These are phyloP conservation scores for Ustilago curta DNA, from an alignment of 1,284 basidiomycete genomes.

Conservation along the genomic window DNA sequence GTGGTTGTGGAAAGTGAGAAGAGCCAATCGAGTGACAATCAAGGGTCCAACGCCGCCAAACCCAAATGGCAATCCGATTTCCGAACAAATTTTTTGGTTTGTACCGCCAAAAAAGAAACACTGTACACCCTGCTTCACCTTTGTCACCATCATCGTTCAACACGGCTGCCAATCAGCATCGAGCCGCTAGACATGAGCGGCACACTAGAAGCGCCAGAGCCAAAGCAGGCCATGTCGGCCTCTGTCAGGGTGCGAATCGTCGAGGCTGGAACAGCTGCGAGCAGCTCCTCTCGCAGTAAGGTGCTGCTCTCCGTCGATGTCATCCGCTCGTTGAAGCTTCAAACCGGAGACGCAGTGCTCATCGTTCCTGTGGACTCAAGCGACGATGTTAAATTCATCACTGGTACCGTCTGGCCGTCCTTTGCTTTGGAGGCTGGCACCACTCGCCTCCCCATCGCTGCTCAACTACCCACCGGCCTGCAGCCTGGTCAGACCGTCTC, in stretches of 20 bases:
- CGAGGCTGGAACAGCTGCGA: slow-evolving; percentile 29
- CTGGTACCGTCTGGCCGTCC: slow-evolving; percentile 45
- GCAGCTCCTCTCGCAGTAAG: slow-evolving; percentile 30
- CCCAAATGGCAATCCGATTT: no score
- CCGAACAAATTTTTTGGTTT: neutral
- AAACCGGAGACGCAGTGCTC: slow-evolving; percentile 41
- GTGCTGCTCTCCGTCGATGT: slow-evolving; percentile 37
- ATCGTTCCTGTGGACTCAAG: neutral
- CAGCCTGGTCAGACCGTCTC: slow-evolving; percentile 25
- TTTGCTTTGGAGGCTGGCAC: slow-evolving; percentile 34
- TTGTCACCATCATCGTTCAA: neutral
- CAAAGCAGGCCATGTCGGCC: neutral
- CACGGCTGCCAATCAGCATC: neutral
- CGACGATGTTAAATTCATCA: neutral
- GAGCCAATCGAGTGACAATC: no score
- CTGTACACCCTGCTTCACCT: neutral
- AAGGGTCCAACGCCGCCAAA: no score
- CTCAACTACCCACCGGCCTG: slow-evolving; percentile 8
- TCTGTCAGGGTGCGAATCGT: slow-evolving; percentile 20
- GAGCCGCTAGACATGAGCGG: slow-evolving; percentile 11
- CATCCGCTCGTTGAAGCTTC: slow-evolving; percentile 39
- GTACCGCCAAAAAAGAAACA: no score
- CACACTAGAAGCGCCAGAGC: neutral
- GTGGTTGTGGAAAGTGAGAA: neutral
- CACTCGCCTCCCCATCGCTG: slow-evolving; percentile 26